Evolutionary conservation across 306 rosid species (phyloP), one percentile per base, ranked within the genome.

Genomic region (Styphnolobium japonicum): DNA sequence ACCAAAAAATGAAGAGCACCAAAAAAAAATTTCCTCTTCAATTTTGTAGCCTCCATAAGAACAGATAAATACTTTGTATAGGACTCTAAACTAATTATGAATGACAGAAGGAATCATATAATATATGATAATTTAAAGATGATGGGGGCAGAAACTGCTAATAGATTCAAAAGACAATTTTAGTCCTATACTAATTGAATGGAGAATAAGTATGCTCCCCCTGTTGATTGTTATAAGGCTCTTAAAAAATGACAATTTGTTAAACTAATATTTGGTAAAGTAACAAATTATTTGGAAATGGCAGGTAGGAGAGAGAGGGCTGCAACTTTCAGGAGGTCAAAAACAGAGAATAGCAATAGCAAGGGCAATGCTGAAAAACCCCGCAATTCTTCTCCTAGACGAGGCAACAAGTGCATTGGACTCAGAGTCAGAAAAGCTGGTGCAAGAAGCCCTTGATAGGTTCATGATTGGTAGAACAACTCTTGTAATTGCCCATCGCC

Each of bases 351-450:
- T 95, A 75, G 99, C 99, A 39, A 95, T 95, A 60, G 99, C 99
- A 75, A 91, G 99, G 85, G 99, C 99, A 42, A 95, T 95, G 99
- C 86, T 95, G 65, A 95, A 95, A 85, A 95, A 95, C 82, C 99
- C 99, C 46, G 99, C 99, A 27, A 95, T 95, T 79, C 87, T 95
- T 40, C 93, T 95, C 67, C 76, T 95, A 49, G 99, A 95, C 40
- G 99, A 95, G 76, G 99, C 99, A 73, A 95, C 99, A 72, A 95
- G 99, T 91, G 99, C 99, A 55, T 78, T 95, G 80, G 99, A 95
- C 82, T 95, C 99, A 4, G 99, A 95, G 55, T 95, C 99, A 0
- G 99, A 95, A 82, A 95, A 95, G 85, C 86, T 95, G 71, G 99
- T 95, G 53, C 99, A 95, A 76, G 99, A 95, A 86, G 99, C 99